A percentile compares a stretch with the other conserved stretches of the same genome.
Evolutionary conservation across 495 filamentous ascomycete species (phyloP).

Genomic region (Xylaria palmicola): DNA sequence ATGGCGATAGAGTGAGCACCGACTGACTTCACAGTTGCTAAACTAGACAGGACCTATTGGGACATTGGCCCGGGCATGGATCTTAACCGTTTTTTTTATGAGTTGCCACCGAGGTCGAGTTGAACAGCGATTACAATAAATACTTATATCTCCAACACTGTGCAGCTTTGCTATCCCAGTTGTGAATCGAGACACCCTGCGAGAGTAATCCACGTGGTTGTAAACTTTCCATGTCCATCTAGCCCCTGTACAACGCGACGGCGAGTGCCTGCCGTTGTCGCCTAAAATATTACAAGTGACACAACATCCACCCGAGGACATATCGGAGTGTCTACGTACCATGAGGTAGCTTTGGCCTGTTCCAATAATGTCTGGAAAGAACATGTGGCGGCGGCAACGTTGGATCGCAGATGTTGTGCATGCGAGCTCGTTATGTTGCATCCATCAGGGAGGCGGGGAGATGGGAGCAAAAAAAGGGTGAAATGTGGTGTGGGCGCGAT

Average conservation of each 20-base stretch:
- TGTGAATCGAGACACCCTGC: no score
- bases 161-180: no score
- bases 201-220: no score
- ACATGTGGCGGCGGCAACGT: not conserved
- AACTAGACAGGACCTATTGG: not conserved
- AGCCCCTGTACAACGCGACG: no score
- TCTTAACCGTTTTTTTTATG: not conserved
- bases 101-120: not conserved
- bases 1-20: not conserved
- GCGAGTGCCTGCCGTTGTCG: no score
- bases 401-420: slow-evolving; percentile 12
- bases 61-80: not conserved
- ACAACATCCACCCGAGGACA: no score
- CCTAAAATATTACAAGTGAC: no score
- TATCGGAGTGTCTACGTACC: no score
- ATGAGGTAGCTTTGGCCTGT: no score
- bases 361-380: not conserved
- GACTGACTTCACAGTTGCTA: not conserved
- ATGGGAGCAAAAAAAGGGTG: not conserved
- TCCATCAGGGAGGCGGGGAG: slow-evolving; percentile 7
- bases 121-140: not conserved
- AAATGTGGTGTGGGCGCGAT: slow-evolving; percentile 2
- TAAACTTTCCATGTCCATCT: no score
- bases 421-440: slow-evolving; percentile 9
- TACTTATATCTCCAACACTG: no score